These are phyloP conservation scores for Phenoliferia sp. DNA, from an alignment of 1,284 basidiomycete species.

Conservation along the genomic window DNA sequence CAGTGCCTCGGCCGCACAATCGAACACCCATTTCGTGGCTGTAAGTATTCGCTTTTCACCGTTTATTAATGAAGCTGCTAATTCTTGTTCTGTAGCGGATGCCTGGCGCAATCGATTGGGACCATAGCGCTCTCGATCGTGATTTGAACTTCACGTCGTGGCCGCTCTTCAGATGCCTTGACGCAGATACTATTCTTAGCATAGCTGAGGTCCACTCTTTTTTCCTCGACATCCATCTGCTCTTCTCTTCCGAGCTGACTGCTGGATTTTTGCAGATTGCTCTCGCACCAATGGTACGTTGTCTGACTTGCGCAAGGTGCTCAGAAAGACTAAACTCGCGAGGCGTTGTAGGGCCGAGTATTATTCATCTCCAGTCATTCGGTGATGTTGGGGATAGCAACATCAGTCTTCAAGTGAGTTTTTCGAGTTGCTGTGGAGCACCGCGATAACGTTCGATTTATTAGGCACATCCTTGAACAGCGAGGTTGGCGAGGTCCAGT, in stretches of 20 bases:
- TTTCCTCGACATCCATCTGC: background rate
- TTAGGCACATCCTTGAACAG: slow-evolving; percentile 74
- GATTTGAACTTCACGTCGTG: slow-evolving; percentile 74
- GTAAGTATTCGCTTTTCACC: background rate
- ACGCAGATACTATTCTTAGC: slow-evolving; percentile 88
- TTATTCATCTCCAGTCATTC: slow-evolving; percentile 87
- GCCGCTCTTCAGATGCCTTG: slow-evolving; percentile 91
- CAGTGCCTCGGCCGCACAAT: background rate
- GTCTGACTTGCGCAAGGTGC: too few relatives aligned
- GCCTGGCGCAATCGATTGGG: slow-evolving; percentile 47
- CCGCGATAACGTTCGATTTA: background rate
- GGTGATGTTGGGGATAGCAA: slow-evolving; percentile 63
- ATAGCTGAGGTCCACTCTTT: slow-evolving; percentile 67
- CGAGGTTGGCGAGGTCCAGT: slow-evolving; percentile 90
- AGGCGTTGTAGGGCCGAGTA: too few relatives aligned
- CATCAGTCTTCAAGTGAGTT: background rate
- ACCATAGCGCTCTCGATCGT: slow-evolving; percentile 41
- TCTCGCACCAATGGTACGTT: slow-evolving; percentile 83
- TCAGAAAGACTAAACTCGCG: too few relatives aligned
- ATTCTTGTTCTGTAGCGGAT: slow-evolving; percentile 31
- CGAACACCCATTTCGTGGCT: slow-evolving; percentile 13
- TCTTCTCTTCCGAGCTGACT: background rate
- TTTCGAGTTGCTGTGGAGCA: too few relatives aligned
- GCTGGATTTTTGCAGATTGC: slow-evolving; percentile 72
- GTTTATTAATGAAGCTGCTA: background rate